A percentile compares a stretch with the other conserved stretches of the same genome.
Evolutionary conservation across 805 yeast genomes (phyloP).

Genomic region (Isabelozyma gotoi): DNA sequence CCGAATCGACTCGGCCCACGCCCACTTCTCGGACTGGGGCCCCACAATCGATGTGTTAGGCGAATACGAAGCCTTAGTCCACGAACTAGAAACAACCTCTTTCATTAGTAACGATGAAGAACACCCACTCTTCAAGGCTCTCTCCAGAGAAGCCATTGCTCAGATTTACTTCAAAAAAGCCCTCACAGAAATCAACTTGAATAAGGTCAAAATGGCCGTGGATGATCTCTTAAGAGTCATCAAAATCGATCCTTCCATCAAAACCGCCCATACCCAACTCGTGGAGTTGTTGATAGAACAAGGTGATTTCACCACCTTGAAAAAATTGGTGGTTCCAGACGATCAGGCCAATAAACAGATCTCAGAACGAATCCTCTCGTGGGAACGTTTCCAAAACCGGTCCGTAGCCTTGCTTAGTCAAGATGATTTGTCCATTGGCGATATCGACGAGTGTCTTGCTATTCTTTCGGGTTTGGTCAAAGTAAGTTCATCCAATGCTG

Average conservation of each 20-base stretch:
- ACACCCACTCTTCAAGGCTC: conserved; percentile 2
- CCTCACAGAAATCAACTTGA: conserved; percentile 55
- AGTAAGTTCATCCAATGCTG: conserved; percentile 44
- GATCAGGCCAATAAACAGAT: conserved; percentile 11
- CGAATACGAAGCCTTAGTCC: conserved; percentile 20
- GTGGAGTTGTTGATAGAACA: conserved; percentile 49
- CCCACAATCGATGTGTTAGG: conserved; percentile 26
- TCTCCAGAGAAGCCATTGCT: conserved; percentile 23
- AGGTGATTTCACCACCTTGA: conserved; percentile 46
- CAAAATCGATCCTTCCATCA: conserved; percentile 36
- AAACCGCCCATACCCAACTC: conserved; percentile 51
- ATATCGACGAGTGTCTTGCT: conserved; percentile 24
- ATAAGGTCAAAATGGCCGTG: conserved; percentile 53
- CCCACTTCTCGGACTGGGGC: conserved; percentile 24
- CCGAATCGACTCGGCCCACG: conserved; percentile 15
- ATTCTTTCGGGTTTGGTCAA: conserved; percentile 20
- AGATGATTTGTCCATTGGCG: conserved; percentile 1
- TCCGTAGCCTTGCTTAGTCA: background rate
- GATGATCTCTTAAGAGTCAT: conserved; percentile 51
- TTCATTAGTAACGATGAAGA: background rate
- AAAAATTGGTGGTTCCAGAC: conserved; percentile 7
- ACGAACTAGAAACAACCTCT: conserved; percentile 10
- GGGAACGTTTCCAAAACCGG: conserved; percentile 11
- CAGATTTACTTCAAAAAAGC: conserved; percentile 61
- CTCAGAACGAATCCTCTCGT: conserved; percentile 12